A percentile compares a stretch with the other conserved stretches of the same genome.
These are phyloP conservation scores for Ophiostoma australiae DNA, from an alignment of 2,329 filamentous ascomycete species.

Conservation along the genomic window DNA sequence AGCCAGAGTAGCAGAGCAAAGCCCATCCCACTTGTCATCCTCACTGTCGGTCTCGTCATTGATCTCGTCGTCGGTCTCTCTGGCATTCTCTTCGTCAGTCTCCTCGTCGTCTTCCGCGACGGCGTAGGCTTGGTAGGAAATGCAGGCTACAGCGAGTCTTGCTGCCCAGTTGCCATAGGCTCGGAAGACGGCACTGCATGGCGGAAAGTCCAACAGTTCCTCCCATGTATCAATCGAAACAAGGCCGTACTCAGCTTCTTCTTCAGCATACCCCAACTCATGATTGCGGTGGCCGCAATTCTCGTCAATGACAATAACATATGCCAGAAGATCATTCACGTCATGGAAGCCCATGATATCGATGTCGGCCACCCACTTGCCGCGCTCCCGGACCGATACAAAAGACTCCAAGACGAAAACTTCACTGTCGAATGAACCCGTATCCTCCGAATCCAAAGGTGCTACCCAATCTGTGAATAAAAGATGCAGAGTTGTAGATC, in stretches of 20 bases:
- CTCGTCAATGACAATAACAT: too few species aligned
- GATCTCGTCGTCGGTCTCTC: background rate
- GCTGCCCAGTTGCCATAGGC: background rate
- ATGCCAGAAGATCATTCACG: too few species aligned
- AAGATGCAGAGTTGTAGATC: background rate
- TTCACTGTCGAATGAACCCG: background rate
- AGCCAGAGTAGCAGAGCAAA: background rate
- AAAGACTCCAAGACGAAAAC: background rate
- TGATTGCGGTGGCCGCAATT: background rate
- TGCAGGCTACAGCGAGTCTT: background rate
- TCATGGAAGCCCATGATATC: background rate
- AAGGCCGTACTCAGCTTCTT: background rate
- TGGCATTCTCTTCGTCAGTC: too few species aligned
- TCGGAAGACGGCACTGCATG: background rate
- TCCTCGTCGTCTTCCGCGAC: too few species aligned
- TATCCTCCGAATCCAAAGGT: background rate
- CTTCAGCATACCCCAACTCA: background rate
- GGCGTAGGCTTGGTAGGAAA: background rate
- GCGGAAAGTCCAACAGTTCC: background rate
- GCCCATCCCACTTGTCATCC: background rate
- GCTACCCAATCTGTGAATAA: background rate
- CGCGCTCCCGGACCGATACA: background rate
- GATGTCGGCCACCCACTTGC: background rate
- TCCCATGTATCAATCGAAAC: background rate
- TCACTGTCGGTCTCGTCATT: too few species aligned